Evolutionary conservation across 2,329 filamentous ascomycete genomes (phyloP), one percentile per base, ranked within the genome.

Genomic region (Cyclaneusma minus): DNA sequence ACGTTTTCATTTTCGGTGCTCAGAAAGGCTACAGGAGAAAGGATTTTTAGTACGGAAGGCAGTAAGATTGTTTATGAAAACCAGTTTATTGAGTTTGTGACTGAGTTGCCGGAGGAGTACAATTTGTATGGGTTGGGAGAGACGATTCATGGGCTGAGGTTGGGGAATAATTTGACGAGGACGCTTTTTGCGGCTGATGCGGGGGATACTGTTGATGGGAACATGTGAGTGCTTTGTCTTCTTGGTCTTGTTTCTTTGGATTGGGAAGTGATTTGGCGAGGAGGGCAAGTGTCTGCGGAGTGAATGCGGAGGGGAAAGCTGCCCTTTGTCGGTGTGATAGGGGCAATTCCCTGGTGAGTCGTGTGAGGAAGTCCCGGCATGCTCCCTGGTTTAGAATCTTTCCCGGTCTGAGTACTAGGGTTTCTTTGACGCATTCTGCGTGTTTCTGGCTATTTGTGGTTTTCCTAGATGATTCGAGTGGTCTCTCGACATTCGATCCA

Each of bases 111-210:
- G 0, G 60, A 75, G 31, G 64, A 77, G 25, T 83, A 83, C 49
- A 83, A 84, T 35, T 45, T 83, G 0, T 82, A 83, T 34, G 79
- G 79, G 2, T 55, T 85, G 15, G 77, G 76, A 10, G 79, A 85
- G 50, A 64, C 67, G 1, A 79, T 85, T 16, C 74, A 78, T 39
- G 66, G 65, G 9, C 57, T 85, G 19, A 60, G 75, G 19, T 58
- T 87, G n/a, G 68, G 75, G 14, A 74, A 78, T 35, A 80, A 84
- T 42, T 59, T 71, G 28, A 83, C 75, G 1, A 63, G 75, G 4
- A 77, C 71, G 4, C 60, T 73, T 18, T 82, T 68, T 36, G 68
- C 71, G 16, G 72, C 73, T 10, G 78, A 85, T 48, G 62, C 62
- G 16, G 75, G 65, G 6, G 73, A 78, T 40, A 62, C 64, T 5